Evolutionary conservation across 176 grass and related monocot genomes (phyloP).

Genomic region (Chrysopogon serrulatus): DNA sequence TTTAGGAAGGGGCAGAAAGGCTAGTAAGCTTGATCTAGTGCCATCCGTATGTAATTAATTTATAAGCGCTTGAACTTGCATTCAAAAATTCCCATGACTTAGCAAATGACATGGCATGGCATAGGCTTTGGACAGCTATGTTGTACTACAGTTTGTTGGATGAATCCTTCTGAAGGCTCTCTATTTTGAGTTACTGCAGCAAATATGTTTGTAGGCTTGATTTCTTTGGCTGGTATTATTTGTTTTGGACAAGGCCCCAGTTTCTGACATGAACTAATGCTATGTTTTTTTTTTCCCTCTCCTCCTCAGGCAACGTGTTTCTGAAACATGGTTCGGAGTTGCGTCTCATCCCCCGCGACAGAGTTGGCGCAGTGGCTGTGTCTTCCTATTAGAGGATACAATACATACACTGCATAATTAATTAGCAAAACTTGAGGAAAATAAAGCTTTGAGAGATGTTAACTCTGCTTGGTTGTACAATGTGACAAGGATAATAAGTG

Average conservation of each 20-base stretch:
- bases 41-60: neutral
- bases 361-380: slow-evolving; percentile 43
- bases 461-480: slow-evolving; percentile 2
- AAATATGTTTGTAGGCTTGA: neutral
- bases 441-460: slow-evolving; percentile 20
- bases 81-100: neutral
- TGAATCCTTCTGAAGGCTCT: neutral
- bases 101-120: neutral
- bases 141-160: neutral
- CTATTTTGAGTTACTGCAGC: neutral
- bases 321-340: slow-evolving; percentile 97
- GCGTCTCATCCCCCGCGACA: slow-evolving; percentile 90
- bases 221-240: too few relatives aligned
- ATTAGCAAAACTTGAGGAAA: neutral
- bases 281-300: too few relatives aligned
- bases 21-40: neutral
- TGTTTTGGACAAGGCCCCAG: neutral
- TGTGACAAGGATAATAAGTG: neutral
- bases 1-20: neutral
- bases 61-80: neutral
- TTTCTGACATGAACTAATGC: neutral
- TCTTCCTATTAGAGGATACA: neutral
- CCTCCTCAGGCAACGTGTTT: slow-evolving; percentile 86
- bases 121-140: neutral
- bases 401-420: too few relatives aligned